Evolutionary conservation across 176 grass and related monocot genomes (phyloP).

Genomic region (Eragrostis nindensis): DNA sequence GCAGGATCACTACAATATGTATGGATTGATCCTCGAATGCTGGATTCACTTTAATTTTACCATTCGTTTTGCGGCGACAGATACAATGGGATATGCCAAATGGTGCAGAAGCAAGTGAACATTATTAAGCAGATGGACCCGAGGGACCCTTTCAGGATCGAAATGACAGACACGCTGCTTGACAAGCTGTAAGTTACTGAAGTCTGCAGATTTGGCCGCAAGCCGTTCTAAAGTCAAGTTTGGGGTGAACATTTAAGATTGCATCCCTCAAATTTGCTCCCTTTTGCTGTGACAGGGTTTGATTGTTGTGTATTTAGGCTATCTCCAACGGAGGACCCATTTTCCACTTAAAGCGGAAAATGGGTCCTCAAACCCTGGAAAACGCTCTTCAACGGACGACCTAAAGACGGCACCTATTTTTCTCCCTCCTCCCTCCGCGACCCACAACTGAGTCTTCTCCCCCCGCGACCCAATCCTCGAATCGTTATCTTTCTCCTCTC

Average conservation of each 20-base stretch:
- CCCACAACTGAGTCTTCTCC: too few species aligned
- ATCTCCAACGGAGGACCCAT: too few species aligned
- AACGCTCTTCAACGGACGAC: too few species aligned
- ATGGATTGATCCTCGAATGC: background rate
- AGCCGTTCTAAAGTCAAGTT: background rate
- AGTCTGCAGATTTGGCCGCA: background rate
- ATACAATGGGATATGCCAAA: constrained; percentile 64
- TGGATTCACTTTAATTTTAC: background rate
- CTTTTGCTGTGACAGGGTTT: too few species aligned
- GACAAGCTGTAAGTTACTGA: constrained; percentile 70
- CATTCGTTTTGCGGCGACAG: constrained; percentile 3
- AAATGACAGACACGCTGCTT: constrained; percentile 73
- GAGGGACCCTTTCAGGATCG: constrained; percentile 65
- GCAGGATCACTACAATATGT: background rate
- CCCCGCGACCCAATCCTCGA: too few species aligned
- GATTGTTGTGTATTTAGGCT: background rate
- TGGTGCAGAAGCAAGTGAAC: constrained; percentile 70
- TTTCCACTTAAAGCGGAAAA: too few species aligned
- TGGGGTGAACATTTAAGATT: background rate
- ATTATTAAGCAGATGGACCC: constrained; percentile 89
- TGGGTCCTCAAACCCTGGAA: too few species aligned
- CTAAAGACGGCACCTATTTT: too few species aligned
- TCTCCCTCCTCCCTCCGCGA: too few species aligned
- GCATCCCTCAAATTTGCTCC: background rate
- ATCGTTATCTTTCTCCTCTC: too few species aligned